phyloP scores from a whole-genome alignment of 345 rosid genomes.

The Mallotus nudiflorus region DNA sequence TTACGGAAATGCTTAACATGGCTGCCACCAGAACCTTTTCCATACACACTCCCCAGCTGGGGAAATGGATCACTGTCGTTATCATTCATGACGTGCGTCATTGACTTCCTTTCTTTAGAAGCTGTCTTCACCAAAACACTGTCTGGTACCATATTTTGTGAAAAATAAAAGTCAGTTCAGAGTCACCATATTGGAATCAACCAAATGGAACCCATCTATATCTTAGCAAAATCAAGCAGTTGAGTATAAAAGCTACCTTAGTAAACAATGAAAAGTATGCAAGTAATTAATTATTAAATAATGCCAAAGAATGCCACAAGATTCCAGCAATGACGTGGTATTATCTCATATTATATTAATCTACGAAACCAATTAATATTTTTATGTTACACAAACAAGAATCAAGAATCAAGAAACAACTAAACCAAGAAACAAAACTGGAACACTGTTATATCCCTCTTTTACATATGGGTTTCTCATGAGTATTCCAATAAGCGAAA shows the following conservation, averaged over 20 bases:
- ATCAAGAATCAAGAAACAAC: neutral
- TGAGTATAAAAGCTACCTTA: neutral
- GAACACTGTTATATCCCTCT: too few relatives aligned
- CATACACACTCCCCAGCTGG: slow-evolving; percentile 15
- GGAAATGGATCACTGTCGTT: slow-evolving; percentile 20
- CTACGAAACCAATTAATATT: too few relatives aligned
- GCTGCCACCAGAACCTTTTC: neutral
- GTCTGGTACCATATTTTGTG: neutral
- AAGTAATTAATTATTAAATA: neutral
- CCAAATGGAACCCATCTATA: neutral
- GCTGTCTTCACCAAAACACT: neutral
- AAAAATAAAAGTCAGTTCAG: neutral
- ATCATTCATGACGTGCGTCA: neutral
- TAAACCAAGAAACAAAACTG: too few relatives aligned
- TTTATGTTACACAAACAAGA: neutral
- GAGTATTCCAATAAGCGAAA: too few relatives aligned
- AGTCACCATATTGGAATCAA: neutral
- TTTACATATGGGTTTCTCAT: too few relatives aligned
- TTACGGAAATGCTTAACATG: neutral
- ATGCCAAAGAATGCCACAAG: neutral
- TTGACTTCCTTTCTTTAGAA: neutral
- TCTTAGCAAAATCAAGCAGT: neutral
- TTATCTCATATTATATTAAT: neutral
- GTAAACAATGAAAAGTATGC: neutral
- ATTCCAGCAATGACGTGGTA: neutral